A percentile compares a stretch with the other conserved stretches of the same genome.
These are phyloP conservation scores for Globisporangium alternatum DNA, from an alignment of 352 stramenopile genomes.

Conservation along the genomic window DNA sequence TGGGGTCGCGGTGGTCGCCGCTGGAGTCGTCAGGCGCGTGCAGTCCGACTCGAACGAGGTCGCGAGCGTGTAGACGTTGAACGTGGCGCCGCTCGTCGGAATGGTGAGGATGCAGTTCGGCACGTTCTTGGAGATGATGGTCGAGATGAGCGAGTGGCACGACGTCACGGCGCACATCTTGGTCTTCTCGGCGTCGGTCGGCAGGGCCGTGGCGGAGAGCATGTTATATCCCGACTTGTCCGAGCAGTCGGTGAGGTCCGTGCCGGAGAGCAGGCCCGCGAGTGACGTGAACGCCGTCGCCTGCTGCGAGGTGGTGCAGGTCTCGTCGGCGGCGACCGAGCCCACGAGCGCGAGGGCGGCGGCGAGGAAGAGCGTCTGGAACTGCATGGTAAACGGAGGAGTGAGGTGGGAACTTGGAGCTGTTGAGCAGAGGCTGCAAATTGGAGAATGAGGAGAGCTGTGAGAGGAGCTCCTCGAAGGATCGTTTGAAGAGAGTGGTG, in stretches of 20 bases:
- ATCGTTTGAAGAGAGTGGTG: neutral
- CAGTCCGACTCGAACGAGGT: conserved; percentile 53
- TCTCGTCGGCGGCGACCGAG: conserved; percentile 5
- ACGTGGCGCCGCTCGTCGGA: conserved; percentile 20
- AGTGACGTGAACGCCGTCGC: conserved; percentile 27
- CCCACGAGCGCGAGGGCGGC: conserved; percentile 26
- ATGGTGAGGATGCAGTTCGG: conserved; percentile 24
- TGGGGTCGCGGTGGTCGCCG: neutral
- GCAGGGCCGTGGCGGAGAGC: conserved; percentile 28
- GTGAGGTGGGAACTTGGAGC: conserved; percentile 12
- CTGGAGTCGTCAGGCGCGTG: conserved; percentile 16
- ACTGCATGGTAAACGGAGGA: conserved; percentile 6
- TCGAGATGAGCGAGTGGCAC: conserved; percentile 36
- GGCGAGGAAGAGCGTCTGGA: conserved; percentile 7
- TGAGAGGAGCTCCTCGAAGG: neutral
- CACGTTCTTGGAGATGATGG: conserved; percentile 24
- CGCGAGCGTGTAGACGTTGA: conserved; percentile 40
- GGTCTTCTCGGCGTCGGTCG: conserved; percentile 25
- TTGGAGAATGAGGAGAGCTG: conserved; percentile 8
- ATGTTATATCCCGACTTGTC: conserved; percentile 33
- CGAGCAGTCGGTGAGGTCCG: conserved; percentile 23
- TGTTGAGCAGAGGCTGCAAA: conserved; percentile 13
- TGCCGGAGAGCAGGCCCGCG: conserved; percentile 18
- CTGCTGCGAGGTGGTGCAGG: conserved; percentile 23
- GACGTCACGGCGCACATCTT: conserved; percentile 30